Base-by-base conservation (phyloP, 371 early-diverging fungal species). In the Conidiobolus incongruus region DNA sequence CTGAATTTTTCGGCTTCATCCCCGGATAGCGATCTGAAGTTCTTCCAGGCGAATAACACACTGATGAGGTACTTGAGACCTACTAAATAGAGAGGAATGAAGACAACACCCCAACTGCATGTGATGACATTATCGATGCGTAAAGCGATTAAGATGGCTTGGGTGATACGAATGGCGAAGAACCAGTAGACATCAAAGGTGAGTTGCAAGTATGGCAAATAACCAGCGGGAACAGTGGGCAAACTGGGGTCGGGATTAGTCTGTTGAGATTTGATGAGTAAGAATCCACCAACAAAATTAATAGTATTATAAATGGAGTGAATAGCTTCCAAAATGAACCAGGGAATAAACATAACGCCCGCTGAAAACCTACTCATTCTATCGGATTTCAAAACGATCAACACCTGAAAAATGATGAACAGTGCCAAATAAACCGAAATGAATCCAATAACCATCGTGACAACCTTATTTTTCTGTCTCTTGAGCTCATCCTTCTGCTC, bases 71-170 rank as follows among this genome's bases (percentile, higher is more conserved):
- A 72, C 50, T 70, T 66, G 45, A 73, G 36, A 4, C 68, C 73
- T 16, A 70, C 58, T 17, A 85, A 49, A 50, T 81, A 86, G 8
- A 71, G 47, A 0, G 91, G 91, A 16, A 74, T 66, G 52, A 90
- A 87, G 10, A 81, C 66, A n/a, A 79, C 41, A 0, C 52, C 71
- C 85, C 83, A 82, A n/a, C 68, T 66, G 47, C 63, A 66, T 7
- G 50, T 54, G 40, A 69, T 59, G 11, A 56, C 35, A 10, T 55
- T 51, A 54, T 76, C 70, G 45, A 79, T 59, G 29, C 71, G 68
- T 16, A 70, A 48, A 22, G 67, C 59, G 4, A 87, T 56, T 19
- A 87, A 54, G 10, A 77, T 47, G 26, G 65, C 63, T 41, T 66
- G 58, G 21, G 54, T 39, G 13, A 79, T 19, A 12, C 83, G 68